Evolutionary conservation across 768 basidiomycete species (phyloP).

Genomic region (Strobilomyces echinocephalus): DNA sequence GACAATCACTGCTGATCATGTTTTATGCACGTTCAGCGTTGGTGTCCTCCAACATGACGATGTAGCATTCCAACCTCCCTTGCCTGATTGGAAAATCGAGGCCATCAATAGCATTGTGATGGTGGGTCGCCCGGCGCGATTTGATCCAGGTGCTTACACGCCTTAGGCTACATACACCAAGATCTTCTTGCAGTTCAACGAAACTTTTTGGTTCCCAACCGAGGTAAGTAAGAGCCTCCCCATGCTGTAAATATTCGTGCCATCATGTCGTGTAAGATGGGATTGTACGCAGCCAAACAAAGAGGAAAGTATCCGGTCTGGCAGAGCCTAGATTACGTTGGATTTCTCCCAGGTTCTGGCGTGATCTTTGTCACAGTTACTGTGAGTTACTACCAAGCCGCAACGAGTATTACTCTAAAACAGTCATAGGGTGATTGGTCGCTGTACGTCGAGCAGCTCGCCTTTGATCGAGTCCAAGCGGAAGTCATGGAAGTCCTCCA

Average conservation of each 20-base stretch:
- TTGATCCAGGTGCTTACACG: not conserved
- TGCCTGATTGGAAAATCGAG: slow-evolving; percentile 61
- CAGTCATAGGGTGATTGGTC: slow-evolving; percentile 53
- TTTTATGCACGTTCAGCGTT: slow-evolving; percentile 62
- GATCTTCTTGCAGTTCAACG: slow-evolving; percentile 59
- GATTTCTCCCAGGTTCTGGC: slow-evolving; percentile 58
- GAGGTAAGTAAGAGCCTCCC: slow-evolving; percentile 23
- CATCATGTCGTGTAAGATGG: slow-evolving; percentile 25
- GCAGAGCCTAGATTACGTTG: slow-evolving; percentile 56
- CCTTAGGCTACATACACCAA: slow-evolving; percentile 57
- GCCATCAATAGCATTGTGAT: slow-evolving; percentile 60
- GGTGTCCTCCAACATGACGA: slow-evolving; percentile 66
- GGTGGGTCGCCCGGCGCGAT: slow-evolving; percentile 31
- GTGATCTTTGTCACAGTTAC: slow-evolving; percentile 34
- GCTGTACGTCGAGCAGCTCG: slow-evolving; percentile 50
- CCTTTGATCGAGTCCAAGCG: slow-evolving; percentile 40
- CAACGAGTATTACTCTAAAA: not conserved
- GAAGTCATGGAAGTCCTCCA: slow-evolving; percentile 57
- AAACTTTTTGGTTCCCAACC: slow-evolving; percentile 56
- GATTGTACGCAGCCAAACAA: slow-evolving; percentile 51
- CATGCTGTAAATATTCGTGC: not conserved
- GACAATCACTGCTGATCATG: slow-evolving; percentile 49
- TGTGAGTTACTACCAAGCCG: slow-evolving; percentile 6
- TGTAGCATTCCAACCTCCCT: slow-evolving; percentile 48
- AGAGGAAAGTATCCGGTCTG: slow-evolving; percentile 64